Conservation (phyloP, 257 asterid species). For the Coffea canephora region DNA sequence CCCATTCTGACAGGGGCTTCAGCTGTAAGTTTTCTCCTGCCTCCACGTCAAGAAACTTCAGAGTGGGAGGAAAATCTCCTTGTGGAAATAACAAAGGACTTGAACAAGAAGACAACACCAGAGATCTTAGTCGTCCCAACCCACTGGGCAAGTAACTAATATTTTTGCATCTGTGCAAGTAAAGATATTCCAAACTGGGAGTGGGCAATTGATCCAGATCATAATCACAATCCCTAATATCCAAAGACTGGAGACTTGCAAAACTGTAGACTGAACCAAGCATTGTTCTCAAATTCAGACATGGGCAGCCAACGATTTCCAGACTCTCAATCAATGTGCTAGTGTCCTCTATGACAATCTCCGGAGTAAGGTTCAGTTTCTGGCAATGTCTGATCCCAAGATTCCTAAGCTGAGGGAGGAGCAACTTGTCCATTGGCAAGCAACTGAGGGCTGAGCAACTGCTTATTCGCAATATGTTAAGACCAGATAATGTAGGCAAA, state of each 20-base stretch:
- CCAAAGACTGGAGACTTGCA: no score
- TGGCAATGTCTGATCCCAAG: no score
- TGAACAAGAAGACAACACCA: not conserved
- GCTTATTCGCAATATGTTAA: not conserved
- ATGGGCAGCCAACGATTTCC: no score
- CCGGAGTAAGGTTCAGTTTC: no score
- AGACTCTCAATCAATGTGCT: no score
- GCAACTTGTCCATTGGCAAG: not conserved
- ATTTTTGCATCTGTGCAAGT: conserved; percentile 3
- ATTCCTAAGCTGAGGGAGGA: no score
- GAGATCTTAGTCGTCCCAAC: conserved; percentile 1
- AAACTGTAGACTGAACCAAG: no score
- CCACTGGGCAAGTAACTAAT: conserved; percentile 2
- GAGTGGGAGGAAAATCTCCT: conserved; percentile 18
- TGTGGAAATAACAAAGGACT: conserved; percentile 19
- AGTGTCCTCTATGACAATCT: no score
- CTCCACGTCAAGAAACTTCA: not conserved
- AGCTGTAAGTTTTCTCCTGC: not conserved
- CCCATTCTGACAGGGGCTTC: conserved; percentile 26
- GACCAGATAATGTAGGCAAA: conserved; percentile 5
- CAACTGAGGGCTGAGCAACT: conserved; percentile 5
- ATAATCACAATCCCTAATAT: conserved; percentile 2
- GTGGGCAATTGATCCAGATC: conserved; percentile 6
- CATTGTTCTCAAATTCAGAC: no score
- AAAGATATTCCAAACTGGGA: conserved; percentile 16